Evolutionary conservation across 768 basidiomycete genomes (phyloP), one percentile per base, ranked within the genome.

Genomic region (Russula earlei): DNA sequence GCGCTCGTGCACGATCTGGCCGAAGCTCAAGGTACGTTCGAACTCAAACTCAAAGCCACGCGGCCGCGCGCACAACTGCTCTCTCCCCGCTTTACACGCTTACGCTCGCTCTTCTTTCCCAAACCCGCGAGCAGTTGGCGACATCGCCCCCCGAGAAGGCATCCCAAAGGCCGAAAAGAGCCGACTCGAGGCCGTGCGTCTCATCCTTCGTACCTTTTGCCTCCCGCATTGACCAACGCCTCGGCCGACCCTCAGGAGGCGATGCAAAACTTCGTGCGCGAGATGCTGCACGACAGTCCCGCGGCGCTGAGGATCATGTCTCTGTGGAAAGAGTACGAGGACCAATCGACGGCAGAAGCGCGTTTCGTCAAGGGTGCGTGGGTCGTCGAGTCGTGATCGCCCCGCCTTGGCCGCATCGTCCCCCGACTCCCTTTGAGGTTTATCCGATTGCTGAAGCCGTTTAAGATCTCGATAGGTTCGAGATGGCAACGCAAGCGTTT

Each of bases 1-100:
- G 82, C 82, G 19, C 62, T 95, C 34, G 90, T 96, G 14, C 95
- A 99, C 65, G 95, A 99, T 70, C 79, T 99, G 14, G 94, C 94
- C 6, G 95, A 99, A 69, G 95, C 95, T 1, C 87, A 92, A 76
- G 86, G 90, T 85, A 47, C 62, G 56, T 14, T 59, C 48, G 48
- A 10, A 36, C 56, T 48, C 31, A 19, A 17, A 20, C 8, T 6
- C n/a, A 14, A 19, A 29, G 33, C 20, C 19, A 31, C 17, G 22
- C 29, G 3, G 29, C 5, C 29, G 3, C 10, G 29, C 29, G 5
- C 29, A 31, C 29, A 31, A n/a, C n/a, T n/a, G n/a, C 38, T 25
- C 9, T 33, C 10, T 31, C 43, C 37, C 22, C 0, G 25, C 48
- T 52, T 40, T 40, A n/a, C 50, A 3, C 29, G 29, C 10, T 17